Evolutionary conservation across 768 basidiomycete species (phyloP).

Genomic region (Cantharellus anzutake): DNA sequence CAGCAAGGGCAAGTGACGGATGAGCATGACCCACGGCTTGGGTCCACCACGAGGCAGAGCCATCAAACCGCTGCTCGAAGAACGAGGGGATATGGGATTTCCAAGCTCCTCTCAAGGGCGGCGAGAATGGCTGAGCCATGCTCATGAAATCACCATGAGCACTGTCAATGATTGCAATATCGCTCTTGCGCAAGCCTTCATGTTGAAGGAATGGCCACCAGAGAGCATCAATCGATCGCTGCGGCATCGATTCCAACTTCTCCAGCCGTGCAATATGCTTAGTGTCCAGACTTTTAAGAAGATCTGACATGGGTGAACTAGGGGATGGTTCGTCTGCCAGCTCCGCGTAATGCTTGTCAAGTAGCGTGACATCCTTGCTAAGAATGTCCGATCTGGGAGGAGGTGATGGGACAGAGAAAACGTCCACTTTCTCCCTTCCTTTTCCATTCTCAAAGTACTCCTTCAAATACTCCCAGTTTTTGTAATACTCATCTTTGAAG

Average conservation of each 20-base stretch:
- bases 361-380: constrained; percentile 28
- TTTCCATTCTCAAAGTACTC: constrained; percentile 61
- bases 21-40: constrained; percentile 76
- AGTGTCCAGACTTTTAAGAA: constrained; percentile 39
- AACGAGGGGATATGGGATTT: constrained; percentile 17
- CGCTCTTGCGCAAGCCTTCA: constrained; percentile 38
- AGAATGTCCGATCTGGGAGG: constrained; percentile 29
- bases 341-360: constrained; percentile 50
- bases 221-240: constrained; percentile 51
- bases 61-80: constrained; percentile 54
- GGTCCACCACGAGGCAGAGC: constrained; percentile 98
- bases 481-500: constrained; percentile 74
- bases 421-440: background rate
- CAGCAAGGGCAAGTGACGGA: constrained; percentile 61
- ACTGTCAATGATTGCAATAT: constrained; percentile 84
- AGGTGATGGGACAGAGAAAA: constrained; percentile 37
- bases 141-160: constrained; percentile 78
- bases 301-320: constrained; percentile 12
- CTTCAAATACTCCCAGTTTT: constrained; percentile 65
- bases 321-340: constrained; percentile 21
- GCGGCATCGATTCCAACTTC: constrained; percentile 60
- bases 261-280: constrained; percentile 47
- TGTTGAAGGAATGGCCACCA: constrained; percentile 99
- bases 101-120: constrained; percentile 15
- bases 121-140: constrained; percentile 24